Evolutionary conservation across 805 yeast genomes (phyloP), one percentile per base, ranked within the genome.

Genomic region (Zygosaccharomyces bailii): DNA sequence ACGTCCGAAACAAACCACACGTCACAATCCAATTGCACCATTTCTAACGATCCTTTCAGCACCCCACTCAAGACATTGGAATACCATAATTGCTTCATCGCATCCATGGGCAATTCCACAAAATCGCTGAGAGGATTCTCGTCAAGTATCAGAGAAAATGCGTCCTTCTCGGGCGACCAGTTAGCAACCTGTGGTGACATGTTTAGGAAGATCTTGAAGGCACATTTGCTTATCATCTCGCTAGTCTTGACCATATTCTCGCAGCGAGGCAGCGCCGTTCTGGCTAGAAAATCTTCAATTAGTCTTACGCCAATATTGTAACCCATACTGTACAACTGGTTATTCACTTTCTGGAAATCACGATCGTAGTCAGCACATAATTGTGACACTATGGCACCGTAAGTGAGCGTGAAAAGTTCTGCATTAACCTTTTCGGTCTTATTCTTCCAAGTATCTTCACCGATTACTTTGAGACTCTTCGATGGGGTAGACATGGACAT

Each of bases 121-220:
- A 90, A 93, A 61, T 91, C 97, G 8, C 93, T 84, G 53, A 93
- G 72, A 23, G 98, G 98, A 60, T 93, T 93, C 44, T 91, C 97
- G 11, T 75, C 78, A 17, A 91, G 65, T 2, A 86, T 69, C 29
- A 91, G 68, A 38, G 84, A 78, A 63, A 88, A 91, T 41, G 82
- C 75, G 57, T 83, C 84, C 43, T 79, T 80, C 59, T 86, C 96
- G 2, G 71, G 60, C 2, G 88, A 71, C 95, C 96, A 88, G 61
- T 80, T 82, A 30, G 81, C 75, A 4, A 86, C 73, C 1, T 74
- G 67, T 1, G 99, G 99, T 9, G 81, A 76, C 11, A 87, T 78
- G 57, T 93, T 91, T 29, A 93, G 69, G 59, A 90, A 93, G 59
- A 88, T 80, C 61, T 86, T 88, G 74, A 93, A 93, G 2, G 96